Percentiles rank a stretch among this genome's conserved stretches.
Evolutionary conservation across 805 yeast species (phyloP).

Genomic region (Yarrowia sp.): DNA sequence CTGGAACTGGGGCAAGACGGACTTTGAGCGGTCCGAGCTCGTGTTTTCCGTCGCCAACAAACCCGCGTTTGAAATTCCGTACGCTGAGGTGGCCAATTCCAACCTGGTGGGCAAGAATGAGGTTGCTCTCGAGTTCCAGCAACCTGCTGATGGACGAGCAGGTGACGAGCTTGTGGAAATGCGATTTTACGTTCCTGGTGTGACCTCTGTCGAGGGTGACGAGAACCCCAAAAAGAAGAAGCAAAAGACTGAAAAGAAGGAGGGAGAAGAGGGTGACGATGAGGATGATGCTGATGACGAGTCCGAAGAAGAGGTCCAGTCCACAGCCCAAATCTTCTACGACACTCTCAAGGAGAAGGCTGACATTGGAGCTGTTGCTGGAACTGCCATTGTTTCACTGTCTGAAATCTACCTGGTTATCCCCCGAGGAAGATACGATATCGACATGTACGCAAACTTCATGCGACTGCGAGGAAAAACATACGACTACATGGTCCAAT

Average conservation of each 20-base stretch:
- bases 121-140: constrained; percentile 75
- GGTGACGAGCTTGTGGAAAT: constrained; percentile 97
- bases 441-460: constrained; percentile 84
- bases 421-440: constrained; percentile 97
- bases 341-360: constrained; percentile 91
- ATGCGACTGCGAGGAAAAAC: constrained; percentile 95
- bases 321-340: constrained; percentile 80
- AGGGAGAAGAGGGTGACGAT: constrained; percentile 38
- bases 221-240: constrained; percentile 36
- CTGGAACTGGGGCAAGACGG: constrained; percentile 98
- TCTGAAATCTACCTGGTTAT: constrained; percentile 87
- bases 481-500: constrained; percentile 92
- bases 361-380: constrained; percentile 88
- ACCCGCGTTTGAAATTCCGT: constrained; percentile 91
- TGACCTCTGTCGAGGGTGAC: constrained; percentile 43
- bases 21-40: constrained; percentile 87
- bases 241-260: constrained; percentile 33
- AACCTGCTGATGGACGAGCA: constrained; percentile 51
- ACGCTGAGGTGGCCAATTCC: constrained; percentile 71
- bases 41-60: constrained; percentile 80
- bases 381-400: constrained; percentile 92
- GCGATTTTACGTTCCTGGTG: constrained; percentile 92
- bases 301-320: constrained; percentile 46
- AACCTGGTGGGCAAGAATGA: constrained; percentile 90
- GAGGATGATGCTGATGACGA: constrained; percentile 41